Percentiles rank a stretch among this genome's conserved stretches.
These are phyloP conservation scores for Anthracocystis setariae DNA, from an alignment of 1,284 basidiomycete genomes.

Conservation along the genomic window DNA sequence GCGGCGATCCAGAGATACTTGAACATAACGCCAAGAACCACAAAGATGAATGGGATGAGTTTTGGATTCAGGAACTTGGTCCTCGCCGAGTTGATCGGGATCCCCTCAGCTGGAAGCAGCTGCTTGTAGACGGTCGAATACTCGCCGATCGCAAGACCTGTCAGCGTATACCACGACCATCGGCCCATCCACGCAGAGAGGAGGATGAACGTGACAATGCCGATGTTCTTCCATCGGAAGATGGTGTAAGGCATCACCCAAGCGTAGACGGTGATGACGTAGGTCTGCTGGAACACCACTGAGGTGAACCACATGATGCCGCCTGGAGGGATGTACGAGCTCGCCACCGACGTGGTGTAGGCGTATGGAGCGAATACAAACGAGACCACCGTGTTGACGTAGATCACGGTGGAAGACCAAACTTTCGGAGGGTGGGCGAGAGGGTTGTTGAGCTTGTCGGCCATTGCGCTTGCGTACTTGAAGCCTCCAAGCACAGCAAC, in stretches of 20 bases:
- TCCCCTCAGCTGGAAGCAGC: slow-evolving; percentile 34
- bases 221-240: slow-evolving; percentile 50
- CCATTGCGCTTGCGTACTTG: slow-evolving; percentile 37
- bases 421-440: slow-evolving; percentile 45
- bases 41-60: slow-evolving; percentile 39
- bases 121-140: slow-evolving; percentile 44
- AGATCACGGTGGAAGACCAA: slow-evolving; percentile 43
- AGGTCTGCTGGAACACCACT: slow-evolving; percentile 57
- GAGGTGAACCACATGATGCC: slow-evolving; percentile 56
- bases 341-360: slow-evolving; percentile 40
- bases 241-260: slow-evolving; percentile 53
- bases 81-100: slow-evolving; percentile 31
- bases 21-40: slow-evolving; percentile 47
- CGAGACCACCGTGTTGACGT: slow-evolving; percentile 50
- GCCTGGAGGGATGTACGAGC: slow-evolving; percentile 45
- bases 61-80: slow-evolving; percentile 45
- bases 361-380: slow-evolving; percentile 49
- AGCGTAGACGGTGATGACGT: slow-evolving; percentile 51
- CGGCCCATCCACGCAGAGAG: slow-evolving; percentile 53
- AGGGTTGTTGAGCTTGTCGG: slow-evolving; percentile 39
- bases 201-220: slow-evolving; percentile 37
- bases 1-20: slow-evolving; percentile 55
- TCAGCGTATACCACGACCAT: slow-evolving; percentile 60
- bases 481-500: slow-evolving; percentile 42
- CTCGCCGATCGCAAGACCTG: slow-evolving; percentile 56